These are phyloP conservation scores for Ceratocystis variospora DNA, from an alignment of 2,329 filamentous ascomycete genomes.

Conservation along the genomic window DNA sequence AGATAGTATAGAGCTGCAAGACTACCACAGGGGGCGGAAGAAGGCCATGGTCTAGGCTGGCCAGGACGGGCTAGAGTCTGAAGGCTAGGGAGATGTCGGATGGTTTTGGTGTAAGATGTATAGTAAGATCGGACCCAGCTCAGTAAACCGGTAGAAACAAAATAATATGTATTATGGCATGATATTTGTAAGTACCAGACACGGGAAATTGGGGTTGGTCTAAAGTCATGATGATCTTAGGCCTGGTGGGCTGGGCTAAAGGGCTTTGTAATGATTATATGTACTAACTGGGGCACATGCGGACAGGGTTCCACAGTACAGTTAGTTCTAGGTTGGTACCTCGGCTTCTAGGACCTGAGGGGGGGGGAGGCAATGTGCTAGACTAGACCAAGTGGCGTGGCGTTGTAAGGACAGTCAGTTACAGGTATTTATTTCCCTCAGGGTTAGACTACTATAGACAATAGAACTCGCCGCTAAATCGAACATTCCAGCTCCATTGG, in stretches of 20 bases:
- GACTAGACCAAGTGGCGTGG: background rate
- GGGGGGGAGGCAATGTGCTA: background rate
- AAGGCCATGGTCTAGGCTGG: background rate
- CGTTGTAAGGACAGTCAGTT: background rate
- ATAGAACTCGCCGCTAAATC: background rate
- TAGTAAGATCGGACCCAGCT: background rate
- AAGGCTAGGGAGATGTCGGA: background rate
- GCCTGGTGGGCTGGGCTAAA: too few species aligned
- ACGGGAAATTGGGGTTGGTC: background rate
- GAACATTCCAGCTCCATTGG: background rate
- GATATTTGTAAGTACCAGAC: background rate
- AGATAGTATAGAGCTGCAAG: constrained; percentile 7
- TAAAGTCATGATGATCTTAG: too few species aligned
- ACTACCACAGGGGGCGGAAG: background rate
- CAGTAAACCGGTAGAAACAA: background rate
- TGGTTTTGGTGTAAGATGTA: background rate
- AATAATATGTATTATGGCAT: background rate
- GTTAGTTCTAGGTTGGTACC: background rate
- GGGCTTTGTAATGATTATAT: too few species aligned
- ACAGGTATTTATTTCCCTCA: background rate
- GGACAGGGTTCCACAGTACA: background rate
- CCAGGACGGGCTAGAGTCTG: background rate
- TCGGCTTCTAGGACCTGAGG: background rate
- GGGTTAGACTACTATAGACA: background rate
- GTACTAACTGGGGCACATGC: too few species aligned